Conservation (phyloP, 1,284 basidiomycete genomes). For the Peniophora sp. region DNA sequence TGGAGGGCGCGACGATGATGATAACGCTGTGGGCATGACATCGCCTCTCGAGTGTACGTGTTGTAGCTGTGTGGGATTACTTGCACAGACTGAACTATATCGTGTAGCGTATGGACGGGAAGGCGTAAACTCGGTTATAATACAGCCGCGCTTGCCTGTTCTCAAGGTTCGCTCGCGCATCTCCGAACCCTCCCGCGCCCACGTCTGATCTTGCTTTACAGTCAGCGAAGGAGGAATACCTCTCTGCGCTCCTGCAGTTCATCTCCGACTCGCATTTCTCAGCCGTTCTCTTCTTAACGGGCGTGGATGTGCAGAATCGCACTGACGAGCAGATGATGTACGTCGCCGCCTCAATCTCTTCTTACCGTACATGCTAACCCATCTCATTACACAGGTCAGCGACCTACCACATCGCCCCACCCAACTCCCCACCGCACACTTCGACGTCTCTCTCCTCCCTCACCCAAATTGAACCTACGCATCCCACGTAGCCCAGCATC, state of each 20-base stretch:
- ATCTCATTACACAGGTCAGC: slow-evolving; percentile 34
- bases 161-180: slow-evolving; percentile 62
- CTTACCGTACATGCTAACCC: no score
- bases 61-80: no score
- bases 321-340: slow-evolving; percentile 73
- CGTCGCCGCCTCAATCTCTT: slow-evolving; percentile 22
- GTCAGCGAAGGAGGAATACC: slow-evolving; percentile 64
- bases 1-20: slow-evolving; percentile 54
- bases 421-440: slow-evolving; percentile 26
- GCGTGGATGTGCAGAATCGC: slow-evolving; percentile 66
- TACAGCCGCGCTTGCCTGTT: slow-evolving; percentile 73
- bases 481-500: slow-evolving; percentile 31
- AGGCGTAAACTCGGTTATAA: slow-evolving; percentile 40
- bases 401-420: slow-evolving; percentile 46
- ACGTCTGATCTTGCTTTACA: slow-evolving; percentile 18
- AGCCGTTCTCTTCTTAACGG: slow-evolving; percentile 56
- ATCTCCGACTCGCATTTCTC: slow-evolving; percentile 38
- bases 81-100: no score
- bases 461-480: slow-evolving; percentile 40
- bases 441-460: slow-evolving; percentile 27
- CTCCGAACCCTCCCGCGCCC: slow-evolving; percentile 2
- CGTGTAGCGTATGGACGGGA: slow-evolving; percentile 63
- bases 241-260: slow-evolving; percentile 48
- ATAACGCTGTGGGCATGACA: slow-evolving; percentile 50
- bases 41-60: slow-evolving; percentile 69